Evolutionary conservation across 257 asterid species (phyloP).

Genomic region (Plantago ovata): DNA sequence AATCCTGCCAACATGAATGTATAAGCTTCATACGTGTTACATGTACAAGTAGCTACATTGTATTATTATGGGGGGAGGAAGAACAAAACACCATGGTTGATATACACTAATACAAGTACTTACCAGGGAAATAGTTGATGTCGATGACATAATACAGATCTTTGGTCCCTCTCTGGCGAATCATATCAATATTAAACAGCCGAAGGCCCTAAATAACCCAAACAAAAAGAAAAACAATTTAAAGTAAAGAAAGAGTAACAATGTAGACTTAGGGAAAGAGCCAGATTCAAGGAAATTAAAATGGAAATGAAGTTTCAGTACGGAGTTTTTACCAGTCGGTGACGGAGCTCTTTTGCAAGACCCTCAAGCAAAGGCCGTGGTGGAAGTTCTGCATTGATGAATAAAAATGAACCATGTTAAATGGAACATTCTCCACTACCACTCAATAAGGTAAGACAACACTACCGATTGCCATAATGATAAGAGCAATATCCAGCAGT

Average conservation of each 20-base stretch:
- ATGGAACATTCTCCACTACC: slow-evolving; percentile 1
- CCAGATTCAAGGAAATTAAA: neutral
- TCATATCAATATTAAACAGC: slow-evolving; percentile 76
- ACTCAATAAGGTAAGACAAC: slow-evolving; percentile 2
- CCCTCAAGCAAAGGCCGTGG: slow-evolving; percentile 69
- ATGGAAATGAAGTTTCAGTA: neutral
- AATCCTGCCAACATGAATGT: slow-evolving; percentile 44
- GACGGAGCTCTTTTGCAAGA: slow-evolving; percentile 60
- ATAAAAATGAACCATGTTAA: slow-evolving; percentile 9
- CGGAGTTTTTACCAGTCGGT: slow-evolving; percentile 45
- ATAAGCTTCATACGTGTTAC: neutral
- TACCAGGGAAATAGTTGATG: slow-evolving; percentile 92
- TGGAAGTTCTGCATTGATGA: slow-evolving; percentile 56
- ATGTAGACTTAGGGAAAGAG: neutral
- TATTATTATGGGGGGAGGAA: neutral
- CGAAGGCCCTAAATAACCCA: slow-evolving; percentile 54
- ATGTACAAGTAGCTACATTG: too few relatives aligned
- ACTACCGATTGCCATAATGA: neutral
- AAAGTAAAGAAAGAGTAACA: too few relatives aligned
- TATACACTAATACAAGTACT: slow-evolving; percentile 17
- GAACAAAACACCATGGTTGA: neutral
- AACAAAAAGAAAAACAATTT: neutral
- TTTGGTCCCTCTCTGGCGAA: slow-evolving; percentile 67
- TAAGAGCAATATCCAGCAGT: neutral
- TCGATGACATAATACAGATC: slow-evolving; percentile 76